Base-by-base conservation (phyloP, 441 rosid species). In the Viola pubescens region DNA sequence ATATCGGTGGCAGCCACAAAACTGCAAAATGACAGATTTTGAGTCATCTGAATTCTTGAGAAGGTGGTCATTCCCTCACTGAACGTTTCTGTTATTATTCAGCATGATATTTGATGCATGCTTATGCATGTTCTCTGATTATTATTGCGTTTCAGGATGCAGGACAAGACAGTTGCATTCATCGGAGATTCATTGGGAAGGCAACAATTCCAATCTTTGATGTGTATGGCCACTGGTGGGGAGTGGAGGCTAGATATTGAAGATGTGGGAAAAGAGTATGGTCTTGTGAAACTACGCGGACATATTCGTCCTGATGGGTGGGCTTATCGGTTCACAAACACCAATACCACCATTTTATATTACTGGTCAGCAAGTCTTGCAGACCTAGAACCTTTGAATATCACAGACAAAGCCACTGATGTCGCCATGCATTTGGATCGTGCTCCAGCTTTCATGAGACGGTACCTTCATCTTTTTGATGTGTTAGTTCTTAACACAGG, bases 1-100 rank as follows among this genome's bases (percentile, higher is more conserved):
- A 64, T 84, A 80, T 54, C 74, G 82, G 38, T 88, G 97, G 94
- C 88, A 80, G 73, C 90, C 96, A 14, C 58, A 83, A 61, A 69
- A 82, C 74, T 91, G 96, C 69, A 71, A 83, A 58, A 77, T 81
- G 75, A 75, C 79, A 8, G 81, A 80, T 58, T 91, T 86, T 58
- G 85, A 83, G 26, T 70, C 78, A 42, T 74, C 75, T 61, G 66
- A 76, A n/a, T 86, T 91, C 78, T 75, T 91, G 64, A 75, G 26
- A 70, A 84, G 91, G 96, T 88, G n/a, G 9, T 51, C 40, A 6
- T 9, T 7, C 40, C n/a, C 37, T 26, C 7, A 40, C 39, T 41
- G 38, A 52, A 10, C 14, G 5, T 0, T 14, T 38, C 9, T 6
- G 9, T 40, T 39, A 6, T 26, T 51, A 37, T 9, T 7, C 37